Evolutionary conservation across 352 stramenopile species (phyloP), one percentile per base, ranked within the genome.

Genomic region (Globisporangium cylindrosporum): DNA sequence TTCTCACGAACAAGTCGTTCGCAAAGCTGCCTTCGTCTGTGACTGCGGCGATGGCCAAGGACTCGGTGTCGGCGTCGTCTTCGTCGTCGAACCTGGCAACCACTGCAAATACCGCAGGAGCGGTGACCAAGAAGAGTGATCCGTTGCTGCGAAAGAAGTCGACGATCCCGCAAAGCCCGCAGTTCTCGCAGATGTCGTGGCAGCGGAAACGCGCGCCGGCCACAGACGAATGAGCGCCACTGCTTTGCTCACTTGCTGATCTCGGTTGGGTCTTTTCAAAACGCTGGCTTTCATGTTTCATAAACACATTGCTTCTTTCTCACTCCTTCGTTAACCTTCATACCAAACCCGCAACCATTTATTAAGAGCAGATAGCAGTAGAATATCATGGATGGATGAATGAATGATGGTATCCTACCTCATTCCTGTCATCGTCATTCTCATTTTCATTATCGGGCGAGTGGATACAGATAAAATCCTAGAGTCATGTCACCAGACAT

Each of bases 161-260:
- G 9, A 90, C 80, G 14, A 74, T 93, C 56, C 75, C 83, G 1
- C 81, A 92, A 49, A 93, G 85, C 48, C 85, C 84, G 8, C 82
- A 89, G 63, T 92, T 93, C 63, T 91, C 87, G 22, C 81, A 91
- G 58, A 93, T 92, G 84, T 93, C 87, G 53, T 93, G 87, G 85
- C 84, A 95, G 59, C 81, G 81, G 55, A 94, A 92, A 66, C 76
- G 73, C 27, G 73, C 67, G 4, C 68, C 71, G 8, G 62, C 27
- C 10, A 80, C 75, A 54, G 70, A 78, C 43, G 75, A 85, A 32
- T 82, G 68, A 80, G 36, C 36, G 55, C 10, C 32, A 14, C 20
- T 27, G 32, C 58, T 38, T 36, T 32, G 29, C 4, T 32, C 4
- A 12, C n/a, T 24, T 43, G 29, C 41, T 48, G 41, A 48, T n/a